Percentiles rank a stretch among this genome's conserved stretches.
These are phyloP conservation scores for Murraya paniculata DNA, from an alignment of 345 rosid species.

Conservation along the genomic window DNA sequence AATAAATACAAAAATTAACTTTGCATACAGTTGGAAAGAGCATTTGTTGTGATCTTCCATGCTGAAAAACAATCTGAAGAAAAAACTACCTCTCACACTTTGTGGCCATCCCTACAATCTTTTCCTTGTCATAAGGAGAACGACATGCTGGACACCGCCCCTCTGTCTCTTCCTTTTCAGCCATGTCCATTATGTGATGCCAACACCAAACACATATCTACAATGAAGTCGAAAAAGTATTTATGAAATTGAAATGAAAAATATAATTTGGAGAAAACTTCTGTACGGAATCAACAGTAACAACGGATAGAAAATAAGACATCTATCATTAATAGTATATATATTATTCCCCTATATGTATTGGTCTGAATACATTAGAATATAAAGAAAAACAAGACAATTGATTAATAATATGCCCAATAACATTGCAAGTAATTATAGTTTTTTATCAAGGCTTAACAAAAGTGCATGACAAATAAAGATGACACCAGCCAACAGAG, in stretches of 20 bases:
- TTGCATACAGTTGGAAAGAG: neutral
- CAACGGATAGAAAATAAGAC: neutral
- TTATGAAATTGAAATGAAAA: neutral
- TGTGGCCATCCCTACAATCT: constrained; percentile 79
- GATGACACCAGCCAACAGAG: neutral
- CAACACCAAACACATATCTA: constrained; percentile 99
- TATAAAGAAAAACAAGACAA: neutral
- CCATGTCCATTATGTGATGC: constrained; percentile 95
- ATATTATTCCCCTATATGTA: neutral
- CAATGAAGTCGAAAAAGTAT: neutral
- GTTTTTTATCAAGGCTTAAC: neutral
- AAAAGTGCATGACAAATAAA: neutral
- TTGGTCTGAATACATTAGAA: neutral
- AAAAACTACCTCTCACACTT: constrained; percentile 62
- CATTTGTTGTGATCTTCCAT: neutral
- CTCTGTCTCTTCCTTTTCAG: constrained; percentile 81
- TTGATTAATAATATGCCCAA: neutral
- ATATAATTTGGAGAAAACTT: neutral
- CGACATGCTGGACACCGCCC: constrained; percentile 98
- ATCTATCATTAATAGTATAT: neutral
- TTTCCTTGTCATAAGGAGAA: constrained; percentile 82
- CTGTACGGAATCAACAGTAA: neutral
- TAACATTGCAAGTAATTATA: neutral
- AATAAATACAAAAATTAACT: neutral
- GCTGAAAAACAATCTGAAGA: neutral